Percentiles rank a stretch among this genome's conserved stretches.
These are phyloP conservation scores for Rhynchosporium secalis DNA, from an alignment of 2,329 filamentous ascomycete genomes.

Conservation along the genomic window DNA sequence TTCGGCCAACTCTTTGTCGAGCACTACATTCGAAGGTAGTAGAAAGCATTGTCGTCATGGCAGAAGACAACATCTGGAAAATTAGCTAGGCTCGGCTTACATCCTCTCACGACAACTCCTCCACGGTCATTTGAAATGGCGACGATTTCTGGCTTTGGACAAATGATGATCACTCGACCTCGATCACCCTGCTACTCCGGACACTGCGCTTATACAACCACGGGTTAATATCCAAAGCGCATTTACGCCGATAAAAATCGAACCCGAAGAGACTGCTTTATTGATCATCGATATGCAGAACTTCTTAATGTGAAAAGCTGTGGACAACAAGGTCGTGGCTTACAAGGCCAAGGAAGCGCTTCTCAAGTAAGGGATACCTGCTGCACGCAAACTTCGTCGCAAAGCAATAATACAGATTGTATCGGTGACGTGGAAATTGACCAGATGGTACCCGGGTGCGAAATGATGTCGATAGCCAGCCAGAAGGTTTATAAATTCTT, in stretches of 20 bases:
- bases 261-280: slow-evolving; percentile 14
- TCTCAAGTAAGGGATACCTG: slow-evolving; percentile 3
- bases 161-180: not conserved
- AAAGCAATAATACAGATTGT: slow-evolving; percentile 10
- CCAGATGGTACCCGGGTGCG: too few species aligned
- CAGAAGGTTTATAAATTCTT: too few species aligned
- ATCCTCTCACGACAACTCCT: not conserved
- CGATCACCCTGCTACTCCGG: slow-evolving; percentile 4
- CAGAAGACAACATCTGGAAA: not conserved
- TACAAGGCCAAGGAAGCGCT: not conserved
- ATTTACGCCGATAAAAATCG: not conserved
- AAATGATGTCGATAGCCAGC: too few species aligned
- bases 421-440: not conserved
- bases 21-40: not conserved
- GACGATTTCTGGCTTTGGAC: slow-evolving; percentile 17
- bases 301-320: not conserved
- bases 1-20: too few species aligned
- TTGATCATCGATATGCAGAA: slow-evolving; percentile 17
- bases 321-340: not conserved
- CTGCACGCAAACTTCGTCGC: not conserved
- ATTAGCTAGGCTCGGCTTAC: not conserved
- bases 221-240: not conserved
- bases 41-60: not conserved
- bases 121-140: not conserved
- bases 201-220: not conserved